phyloP scores from a whole-genome alignment of 2,329 filamentous ascomycete species.

The Orbilia brochopaga region DNA sequence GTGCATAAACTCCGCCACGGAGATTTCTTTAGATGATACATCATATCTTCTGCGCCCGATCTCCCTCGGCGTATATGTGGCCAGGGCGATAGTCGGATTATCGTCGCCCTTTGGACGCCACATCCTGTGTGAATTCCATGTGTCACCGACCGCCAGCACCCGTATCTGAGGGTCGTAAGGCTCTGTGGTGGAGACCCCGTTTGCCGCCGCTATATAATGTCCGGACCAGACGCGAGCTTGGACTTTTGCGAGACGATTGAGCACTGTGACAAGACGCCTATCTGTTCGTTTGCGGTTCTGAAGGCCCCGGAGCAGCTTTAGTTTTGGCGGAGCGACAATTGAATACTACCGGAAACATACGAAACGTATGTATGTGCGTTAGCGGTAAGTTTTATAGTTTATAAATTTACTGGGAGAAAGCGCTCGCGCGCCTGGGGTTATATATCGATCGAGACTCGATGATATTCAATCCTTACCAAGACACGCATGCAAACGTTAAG shows the following conservation, averaged over 20 bases:
- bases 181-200: not conserved
- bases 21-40: not conserved
- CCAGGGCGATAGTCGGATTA: not conserved
- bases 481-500: not conserved
- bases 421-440: too few species aligned
- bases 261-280: conserved; percentile 7
- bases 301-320: conserved; percentile 14
- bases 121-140: not conserved
- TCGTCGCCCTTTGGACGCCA: not conserved
- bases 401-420: not conserved
- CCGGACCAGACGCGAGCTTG: conserved; percentile 13
- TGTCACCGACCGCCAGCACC: not conserved
- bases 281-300: not conserved
- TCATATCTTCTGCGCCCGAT: not conserved
- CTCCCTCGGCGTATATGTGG: conserved; percentile 3
- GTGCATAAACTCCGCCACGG: not conserved
- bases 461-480: conserved; percentile 14
- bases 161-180: not conserved
- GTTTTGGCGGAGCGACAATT: conserved; percentile 1
- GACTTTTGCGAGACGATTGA: conserved; percentile 18
- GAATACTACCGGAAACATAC: conserved; percentile 6
- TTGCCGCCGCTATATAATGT: not conserved
- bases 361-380: too few species aligned
- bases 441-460: too few species aligned
- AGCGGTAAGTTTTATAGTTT: not conserved